Conservation (phyloP, 2,329 filamentous ascomycete genomes). For the Aurifilum marmelostoma region DNA sequence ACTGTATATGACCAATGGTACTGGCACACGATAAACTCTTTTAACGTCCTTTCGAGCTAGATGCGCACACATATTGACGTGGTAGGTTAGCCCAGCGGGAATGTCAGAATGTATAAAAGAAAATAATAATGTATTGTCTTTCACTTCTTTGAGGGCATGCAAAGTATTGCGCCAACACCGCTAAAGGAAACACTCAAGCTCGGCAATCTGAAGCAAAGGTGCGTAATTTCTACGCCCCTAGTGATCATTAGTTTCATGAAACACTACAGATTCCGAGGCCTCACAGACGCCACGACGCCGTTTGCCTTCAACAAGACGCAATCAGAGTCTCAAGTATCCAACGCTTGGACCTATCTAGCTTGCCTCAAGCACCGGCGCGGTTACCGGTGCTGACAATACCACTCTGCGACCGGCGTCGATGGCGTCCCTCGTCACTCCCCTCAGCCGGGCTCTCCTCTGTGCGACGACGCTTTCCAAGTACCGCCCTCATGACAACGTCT, state of each 20-base stretch:
- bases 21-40: too few relatives aligned
- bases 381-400: background rate
- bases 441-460: background rate
- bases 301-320: background rate
- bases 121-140: background rate
- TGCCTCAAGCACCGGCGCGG: slow-evolving; percentile 16
- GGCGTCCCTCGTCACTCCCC: background rate
- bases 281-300: background rate
- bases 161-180: background rate
- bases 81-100: too few relatives aligned
- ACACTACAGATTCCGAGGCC: background rate
- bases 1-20: too few relatives aligned
- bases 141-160: background rate
- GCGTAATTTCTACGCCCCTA: background rate
- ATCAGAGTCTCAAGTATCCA: background rate
- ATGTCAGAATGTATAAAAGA: background rate
- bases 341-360: background rate
- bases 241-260: background rate
- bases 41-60: too few relatives aligned
- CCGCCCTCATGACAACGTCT: slow-evolving; percentile 16
- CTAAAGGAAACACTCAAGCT: background rate
- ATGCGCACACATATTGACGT: too few relatives aligned
- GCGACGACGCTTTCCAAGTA: slow-evolving; percentile 21
- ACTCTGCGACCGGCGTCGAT: slow-evolving; percentile 9
- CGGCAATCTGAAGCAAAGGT: background rate